phyloP scores from a whole-genome alignment of 768 basidiomycete genomes.

The Podaxis mareebaensis region DNA sequence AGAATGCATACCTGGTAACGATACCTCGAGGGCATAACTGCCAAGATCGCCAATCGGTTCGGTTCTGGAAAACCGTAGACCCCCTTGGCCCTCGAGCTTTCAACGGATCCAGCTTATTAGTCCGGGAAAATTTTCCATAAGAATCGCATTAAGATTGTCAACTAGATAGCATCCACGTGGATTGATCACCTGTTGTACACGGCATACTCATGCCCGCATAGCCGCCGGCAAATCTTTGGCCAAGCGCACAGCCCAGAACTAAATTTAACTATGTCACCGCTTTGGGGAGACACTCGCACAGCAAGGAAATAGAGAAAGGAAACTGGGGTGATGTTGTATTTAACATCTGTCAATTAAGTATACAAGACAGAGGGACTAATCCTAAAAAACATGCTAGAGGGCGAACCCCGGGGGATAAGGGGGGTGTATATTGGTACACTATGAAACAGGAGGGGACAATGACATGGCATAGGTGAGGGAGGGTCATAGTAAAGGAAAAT shows the following conservation, averaged over 20 bases:
- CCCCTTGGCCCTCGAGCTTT: neutral
- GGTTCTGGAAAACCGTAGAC: neutral
- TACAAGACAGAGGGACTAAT: neutral
- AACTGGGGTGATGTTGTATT: neutral
- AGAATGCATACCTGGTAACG: slow-evolving; percentile 1
- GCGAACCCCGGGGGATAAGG: neutral
- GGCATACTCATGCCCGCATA: too few relatives aligned
- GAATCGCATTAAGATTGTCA: neutral
- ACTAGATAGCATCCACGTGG: neutral
- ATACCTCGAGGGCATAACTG: neutral
- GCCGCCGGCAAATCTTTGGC: too few relatives aligned
- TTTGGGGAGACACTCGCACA: too few relatives aligned
- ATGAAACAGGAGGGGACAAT: neutral
- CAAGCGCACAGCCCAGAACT: too few relatives aligned
- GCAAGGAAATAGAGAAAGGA: neutral
- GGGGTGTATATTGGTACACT: slow-evolving; percentile 9
- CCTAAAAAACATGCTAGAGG: neutral
- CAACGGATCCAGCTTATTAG: neutral
- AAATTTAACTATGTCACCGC: too few relatives aligned
- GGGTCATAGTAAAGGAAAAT: neutral
- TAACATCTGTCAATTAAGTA: neutral
- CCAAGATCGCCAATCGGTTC: neutral
- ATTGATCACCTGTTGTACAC: neutral
- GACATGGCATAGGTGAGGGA: neutral
- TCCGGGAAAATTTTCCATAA: neutral